Base-by-base conservation (phyloP, 208 protist genomes). In the Tritrichomonas foetus region DNA sequence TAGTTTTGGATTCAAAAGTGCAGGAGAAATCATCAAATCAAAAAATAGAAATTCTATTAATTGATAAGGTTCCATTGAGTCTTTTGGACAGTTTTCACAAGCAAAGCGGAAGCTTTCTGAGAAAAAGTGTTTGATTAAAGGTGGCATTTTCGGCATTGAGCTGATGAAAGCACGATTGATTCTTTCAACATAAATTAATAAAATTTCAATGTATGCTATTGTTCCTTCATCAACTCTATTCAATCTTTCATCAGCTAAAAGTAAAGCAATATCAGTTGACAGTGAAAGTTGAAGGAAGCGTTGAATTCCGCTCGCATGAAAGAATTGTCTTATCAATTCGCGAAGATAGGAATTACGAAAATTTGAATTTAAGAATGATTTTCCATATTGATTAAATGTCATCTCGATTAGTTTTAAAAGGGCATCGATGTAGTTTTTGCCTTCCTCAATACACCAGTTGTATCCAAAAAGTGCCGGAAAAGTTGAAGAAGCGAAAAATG, bases 311-410 rank as follows among this genome's bases (percentile, higher is more conserved):
- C n/a, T 89, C 9, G 30, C 44, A 89, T 89, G 78, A 25, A 89
- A 47, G 41, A 89, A 89, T 57, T 57, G 41, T n/a, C 78, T 41
- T 5, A 89, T 89, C n/a, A 89, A 47, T n/a, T 89, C 78, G 9
- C 78, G 41, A 57, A 89, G 53, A 47, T 44, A 89, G 33, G 78
- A 89, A 57, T 44, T 89, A 27, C 78, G 78, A 47, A 89, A 89
- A 61, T 44, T 22, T 16, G 78, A 61, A 41, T 82, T 82, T 2
- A 89, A 41, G 16, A 61, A 61, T 61, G 53, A 61, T 20, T 25
- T 57, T 89, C 47, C 47, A 57, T 16, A 57, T 39, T 89, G 47
- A 11, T 57, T 89, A 39, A 57, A 47, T 27, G 33, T 20, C 9
- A 89, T 11, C 20, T 53, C 47, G 20, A 89, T 8, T 27, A 89